Percentiles rank a stretch among this genome's conserved stretches.
phyloP scores from a whole-genome alignment of 805 yeast genomes.

The Spathaspora hagerdaliae region DNA sequence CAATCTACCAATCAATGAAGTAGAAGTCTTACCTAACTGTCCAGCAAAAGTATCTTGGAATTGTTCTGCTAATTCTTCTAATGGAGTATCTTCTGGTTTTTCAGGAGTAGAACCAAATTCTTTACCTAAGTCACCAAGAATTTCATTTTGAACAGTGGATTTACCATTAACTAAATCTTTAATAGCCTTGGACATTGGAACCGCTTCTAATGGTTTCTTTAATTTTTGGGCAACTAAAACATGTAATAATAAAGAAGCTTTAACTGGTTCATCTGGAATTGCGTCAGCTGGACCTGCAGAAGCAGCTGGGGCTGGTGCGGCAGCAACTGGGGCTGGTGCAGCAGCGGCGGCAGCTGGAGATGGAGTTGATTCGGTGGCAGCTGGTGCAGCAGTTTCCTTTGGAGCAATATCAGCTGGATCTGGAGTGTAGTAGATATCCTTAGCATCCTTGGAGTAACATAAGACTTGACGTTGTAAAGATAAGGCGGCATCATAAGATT shows the following conservation, averaged over 20 bases:
- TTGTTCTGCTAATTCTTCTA: constrained; percentile 90
- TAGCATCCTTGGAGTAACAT: constrained; percentile 93
- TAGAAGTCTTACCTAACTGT: constrained; percentile 87
- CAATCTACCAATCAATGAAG: constrained; percentile 83
- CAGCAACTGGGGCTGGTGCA: constrained; percentile 49
- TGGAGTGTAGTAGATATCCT: constrained; percentile 92
- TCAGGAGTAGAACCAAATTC: constrained; percentile 98
- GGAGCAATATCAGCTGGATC: constrained; percentile 59
- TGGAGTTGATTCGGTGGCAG: constrained; percentile 28
- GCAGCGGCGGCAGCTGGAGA: constrained; percentile 53
- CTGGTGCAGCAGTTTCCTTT: constrained; percentile 20
- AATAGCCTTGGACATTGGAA: constrained; percentile 88
- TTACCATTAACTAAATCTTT: constrained; percentile 98
- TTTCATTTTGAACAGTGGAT: constrained; percentile 97
- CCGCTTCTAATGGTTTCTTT: constrained; percentile 82
- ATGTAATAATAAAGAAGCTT: constrained; percentile 77
- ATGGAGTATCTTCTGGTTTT: constrained; percentile 97
- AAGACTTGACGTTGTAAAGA: constrained; percentile 90
- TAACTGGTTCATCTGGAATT: constrained; percentile 85
- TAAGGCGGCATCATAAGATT: constrained; percentile 95
- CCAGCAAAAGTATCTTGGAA: constrained; percentile 91
- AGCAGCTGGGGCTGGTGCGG: constrained; percentile 60
- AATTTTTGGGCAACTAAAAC: constrained; percentile 93
- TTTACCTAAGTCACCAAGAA: constrained; percentile 96
- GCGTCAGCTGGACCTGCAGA: constrained; percentile 79